Evolutionary conservation across 169 alveolate species (phyloP), one percentile per base, ranked within the genome.

Genomic region (Plasmodium relictum): DNA sequence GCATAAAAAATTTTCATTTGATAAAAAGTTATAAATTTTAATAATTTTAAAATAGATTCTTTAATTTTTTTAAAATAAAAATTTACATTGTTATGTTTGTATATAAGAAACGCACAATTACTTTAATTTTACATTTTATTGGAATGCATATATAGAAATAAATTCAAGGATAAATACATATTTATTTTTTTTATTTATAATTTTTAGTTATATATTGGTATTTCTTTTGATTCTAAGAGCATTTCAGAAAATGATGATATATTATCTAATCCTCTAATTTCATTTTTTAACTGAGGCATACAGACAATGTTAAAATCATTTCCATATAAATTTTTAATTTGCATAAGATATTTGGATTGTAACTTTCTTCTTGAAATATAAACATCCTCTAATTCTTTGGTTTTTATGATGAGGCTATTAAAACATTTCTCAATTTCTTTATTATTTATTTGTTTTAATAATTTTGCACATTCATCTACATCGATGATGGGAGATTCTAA

Each of bases 271-370:
- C 96, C 96, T 58, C 99, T 92, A 52, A 97, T 98, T 95, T 97
- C 99, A 69, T 95, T 96, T 58, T 97, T 96, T 88, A 96, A 89
- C 59, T 96, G 96, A 37, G 98, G 98, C 73, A 96, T 94, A 42
- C 93, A 93, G 69, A 88, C 96, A 62, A 99, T 97, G 94, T 99
- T 99, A 92, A 99, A 98, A 80, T 98, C 99, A 18, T 86, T 88
- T 58, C 98, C 98, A 93, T 98, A 99, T 86, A 99, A 93, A 69
- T 98, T 99, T 74, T 96, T 89, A 24, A 98, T 97, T 92, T 98
- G 98, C 73, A 95, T 96, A 37, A 98, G 92, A 88, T 98, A 98
- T 94, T 98, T 98, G 88, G 97, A 93, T 94, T 98, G 99, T 98
- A 98, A 97, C 69, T 94, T 95, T 26, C 98, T 92, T 54, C 97